Evolutionary conservation across 768 basidiomycete genomes (phyloP).

Genomic region (Naganishia onofrii): DNA sequence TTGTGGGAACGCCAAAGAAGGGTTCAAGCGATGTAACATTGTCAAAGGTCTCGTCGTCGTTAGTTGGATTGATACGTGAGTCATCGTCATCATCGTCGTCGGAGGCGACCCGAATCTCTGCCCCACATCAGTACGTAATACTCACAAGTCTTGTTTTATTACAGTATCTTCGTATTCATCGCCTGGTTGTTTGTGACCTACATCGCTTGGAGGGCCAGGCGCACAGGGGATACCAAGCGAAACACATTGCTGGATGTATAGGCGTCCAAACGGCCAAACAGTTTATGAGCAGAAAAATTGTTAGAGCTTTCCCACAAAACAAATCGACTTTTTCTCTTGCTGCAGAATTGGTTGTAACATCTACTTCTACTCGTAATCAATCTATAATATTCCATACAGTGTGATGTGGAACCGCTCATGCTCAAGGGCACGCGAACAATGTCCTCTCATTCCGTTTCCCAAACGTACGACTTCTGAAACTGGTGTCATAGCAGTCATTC

Average conservation of each 20-base stretch:
- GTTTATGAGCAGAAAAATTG: too few relatives aligned
- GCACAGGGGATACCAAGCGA: slow-evolving; percentile 37
- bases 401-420: too few relatives aligned
- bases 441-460: too few relatives aligned
- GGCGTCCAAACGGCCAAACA: not conserved
- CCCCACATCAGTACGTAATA: not conserved
- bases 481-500: too few relatives aligned
- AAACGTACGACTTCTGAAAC: too few relatives aligned
- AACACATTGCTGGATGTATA: slow-evolving; percentile 26
- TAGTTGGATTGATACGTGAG: slow-evolving; percentile 49
- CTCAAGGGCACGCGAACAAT: too few relatives aligned
- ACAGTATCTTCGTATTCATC: slow-evolving; percentile 50
- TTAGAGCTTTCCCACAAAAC: too few relatives aligned
- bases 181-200: slow-evolving; percentile 42
- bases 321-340: too few relatives aligned
- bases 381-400: too few relatives aligned
- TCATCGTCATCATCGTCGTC: too few relatives aligned
- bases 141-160: not conserved
- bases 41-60: slow-evolving; percentile 52
- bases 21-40: slow-evolving; percentile 47
- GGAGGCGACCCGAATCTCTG: not conserved
- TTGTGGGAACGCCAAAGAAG: slow-evolving; percentile 40
- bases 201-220: slow-evolving; percentile 42
- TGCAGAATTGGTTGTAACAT: too few relatives aligned
- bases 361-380: too few relatives aligned